A percentile compares a stretch with the other conserved stretches of the same genome.
Conservation (phyloP, 768 basidiomycete species). For the Kwoniella bestiolae region DNA sequence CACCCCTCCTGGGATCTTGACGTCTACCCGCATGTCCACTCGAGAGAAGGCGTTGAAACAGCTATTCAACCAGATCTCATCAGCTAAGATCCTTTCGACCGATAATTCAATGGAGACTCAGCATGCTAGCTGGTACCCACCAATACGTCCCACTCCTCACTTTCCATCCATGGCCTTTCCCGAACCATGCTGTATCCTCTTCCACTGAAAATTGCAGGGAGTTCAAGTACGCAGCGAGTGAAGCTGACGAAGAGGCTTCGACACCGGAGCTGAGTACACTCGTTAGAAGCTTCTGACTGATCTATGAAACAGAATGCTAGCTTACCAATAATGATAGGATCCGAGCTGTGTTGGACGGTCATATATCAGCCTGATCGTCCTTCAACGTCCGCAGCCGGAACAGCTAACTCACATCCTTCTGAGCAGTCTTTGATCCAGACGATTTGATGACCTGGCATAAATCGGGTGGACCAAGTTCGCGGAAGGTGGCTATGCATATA, state of each 20-base stretch:
- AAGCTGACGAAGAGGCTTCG: conserved; percentile 96
- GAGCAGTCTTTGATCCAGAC: conserved; percentile 72
- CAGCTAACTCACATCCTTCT: conserved; percentile 74
- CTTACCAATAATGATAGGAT: conserved; percentile 81
- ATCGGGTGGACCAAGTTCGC: conserved; percentile 97
- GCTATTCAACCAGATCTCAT: conserved; percentile 57
- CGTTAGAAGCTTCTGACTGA: background rate
- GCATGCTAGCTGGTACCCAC: conserved; percentile 59
- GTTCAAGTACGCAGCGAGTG: conserved; percentile 96
- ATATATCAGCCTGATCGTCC: conserved; percentile 1
- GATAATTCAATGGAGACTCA: background rate
- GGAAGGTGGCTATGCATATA: conserved; percentile 73
- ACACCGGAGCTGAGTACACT: conserved; percentile 76
- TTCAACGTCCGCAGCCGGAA: no score
- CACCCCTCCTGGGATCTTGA: conserved; percentile 97
- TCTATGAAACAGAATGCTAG: no score
- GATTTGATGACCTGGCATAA: conserved; percentile 94
- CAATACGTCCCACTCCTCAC: conserved; percentile 92
- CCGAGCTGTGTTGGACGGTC: conserved; percentile 68
- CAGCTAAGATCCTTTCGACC: background rate
- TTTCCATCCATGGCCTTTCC: conserved; percentile 79
- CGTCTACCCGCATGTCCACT: conserved; percentile 94
- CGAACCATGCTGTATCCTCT: conserved; percentile 87
- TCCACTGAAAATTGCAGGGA: conserved; percentile 95
- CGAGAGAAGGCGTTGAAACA: conserved; percentile 98